Evolutionary conservation across 2,329 filamentous ascomycete species (phyloP), one percentile per base, ranked within the genome.

Genomic region (Trichoderma harzianum): DNA sequence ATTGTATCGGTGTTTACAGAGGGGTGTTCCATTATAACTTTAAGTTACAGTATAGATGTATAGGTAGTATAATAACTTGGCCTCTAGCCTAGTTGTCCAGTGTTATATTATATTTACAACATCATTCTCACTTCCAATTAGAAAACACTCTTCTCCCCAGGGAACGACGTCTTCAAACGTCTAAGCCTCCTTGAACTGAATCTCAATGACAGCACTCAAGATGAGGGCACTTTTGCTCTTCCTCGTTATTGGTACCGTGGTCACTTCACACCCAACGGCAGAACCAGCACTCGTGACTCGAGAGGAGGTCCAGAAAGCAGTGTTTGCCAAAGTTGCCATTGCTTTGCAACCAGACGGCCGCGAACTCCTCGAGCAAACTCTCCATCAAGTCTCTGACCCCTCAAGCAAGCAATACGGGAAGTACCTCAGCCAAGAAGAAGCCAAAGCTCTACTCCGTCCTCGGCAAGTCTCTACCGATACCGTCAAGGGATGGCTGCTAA

Each of bases 361-460:
- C 1, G 60, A 76, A 1, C 57, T 75, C 3, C 70, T 88, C 30
- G 85, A 86, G 69, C 78, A 82, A 62, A 81, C 83, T 2, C 78
- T 88, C 12, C 74, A 83, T 57, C 80, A 85, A 26, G 83, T 88
- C 74, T 87, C 86, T 2, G 84, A 86, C 0, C 87, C 87, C 0
- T 79, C 78, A 5, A 81, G 85, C 70, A 70, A 76, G 1, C 82
- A 80, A 21, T 88, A 88, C 72, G 86, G 87, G 21, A 80, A 83
- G 57, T 83, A 88, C 74, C 82, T 87, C 74, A 79, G 81, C 18
- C 82, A 84, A 8, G 80, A 85, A 11, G 83, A 87, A 73, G 84
- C 88, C 69, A 83, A 84, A 69, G 80, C 81, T 11, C 82, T 88
- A 73, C 81, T 88, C 28, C 80, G 80, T 6, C 87, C 87, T 0